Conservation (phyloP, 805 yeast species). For the Ogataea haglerorum region DNA sequence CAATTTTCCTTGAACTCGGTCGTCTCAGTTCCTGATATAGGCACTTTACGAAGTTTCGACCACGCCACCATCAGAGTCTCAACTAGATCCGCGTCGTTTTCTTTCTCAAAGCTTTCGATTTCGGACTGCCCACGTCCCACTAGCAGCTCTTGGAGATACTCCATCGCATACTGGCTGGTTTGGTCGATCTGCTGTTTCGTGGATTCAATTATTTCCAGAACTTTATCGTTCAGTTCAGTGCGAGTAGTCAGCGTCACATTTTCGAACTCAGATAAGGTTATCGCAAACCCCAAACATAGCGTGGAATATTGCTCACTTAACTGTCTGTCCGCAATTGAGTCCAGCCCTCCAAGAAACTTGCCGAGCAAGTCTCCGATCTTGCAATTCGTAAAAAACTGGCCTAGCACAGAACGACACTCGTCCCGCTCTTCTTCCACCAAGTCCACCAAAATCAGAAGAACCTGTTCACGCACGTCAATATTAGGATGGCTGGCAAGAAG, state of each 20-base stretch:
- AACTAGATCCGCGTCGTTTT: conserved; percentile 6
- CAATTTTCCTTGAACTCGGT: conserved; percentile 19
- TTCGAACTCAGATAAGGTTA: conserved; percentile 5
- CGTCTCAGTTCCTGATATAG: conserved; percentile 3
- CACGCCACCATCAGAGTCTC: conserved; percentile 10
- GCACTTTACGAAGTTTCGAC: conserved; percentile 13
- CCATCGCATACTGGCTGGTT: conserved; percentile 14
- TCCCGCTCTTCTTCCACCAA: conserved; percentile 6
- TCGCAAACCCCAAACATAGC: conserved; percentile 10
- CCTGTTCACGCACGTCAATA: conserved; percentile 15
- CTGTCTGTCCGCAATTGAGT: conserved; percentile 1
- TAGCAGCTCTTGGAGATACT: conserved; percentile 6
- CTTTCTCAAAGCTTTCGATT: conserved; percentile 1
- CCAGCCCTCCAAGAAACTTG: conserved; percentile 6
- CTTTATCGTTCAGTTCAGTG: conserved; percentile 5
- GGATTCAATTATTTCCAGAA: conserved; percentile 1
- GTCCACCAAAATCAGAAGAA: conserved; percentile 13
- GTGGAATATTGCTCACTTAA: conserved; percentile 2
- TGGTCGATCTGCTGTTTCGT: conserved; percentile 3
- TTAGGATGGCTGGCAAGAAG: conserved; percentile 18
- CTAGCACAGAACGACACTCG: conserved; percentile 2
- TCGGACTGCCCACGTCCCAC: neutral
- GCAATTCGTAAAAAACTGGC: conserved; percentile 1
- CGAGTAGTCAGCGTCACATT: neutral
- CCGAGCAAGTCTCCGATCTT: conserved; percentile 8